Conservation (phyloP, 2,329 filamentous ascomycete genomes). For the Chlorencoelia australis region DNA sequence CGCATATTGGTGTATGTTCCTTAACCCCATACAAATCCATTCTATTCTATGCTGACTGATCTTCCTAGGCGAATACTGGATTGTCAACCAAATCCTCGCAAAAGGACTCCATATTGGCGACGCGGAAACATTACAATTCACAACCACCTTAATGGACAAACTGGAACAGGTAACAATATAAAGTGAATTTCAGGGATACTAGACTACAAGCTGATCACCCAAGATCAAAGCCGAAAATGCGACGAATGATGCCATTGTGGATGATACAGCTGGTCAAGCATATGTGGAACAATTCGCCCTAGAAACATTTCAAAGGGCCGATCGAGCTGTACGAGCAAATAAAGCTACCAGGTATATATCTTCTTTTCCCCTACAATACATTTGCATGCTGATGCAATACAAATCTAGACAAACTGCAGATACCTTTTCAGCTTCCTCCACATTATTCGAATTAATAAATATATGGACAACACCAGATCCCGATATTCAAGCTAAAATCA, state of each 20-base stretch:
- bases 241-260: conserved; percentile 71
- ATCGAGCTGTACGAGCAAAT: conserved; percentile 71
- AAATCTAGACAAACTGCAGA: conserved; percentile 69
- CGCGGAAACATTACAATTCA: conserved; percentile 71
- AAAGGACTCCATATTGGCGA: conserved; percentile 70
- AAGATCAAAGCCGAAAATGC: conserved; percentile 64
- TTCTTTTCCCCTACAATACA: neutral
- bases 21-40: neutral
- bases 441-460: conserved; percentile 79
- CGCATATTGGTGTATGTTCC: conserved; percentile 87
- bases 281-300: conserved; percentile 92
- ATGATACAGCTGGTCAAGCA: conserved; percentile 78
- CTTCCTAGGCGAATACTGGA: conserved; percentile 71
- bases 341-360: conserved; percentile 71
- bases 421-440: conserved; percentile 85
- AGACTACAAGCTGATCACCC: conserved; percentile 2
- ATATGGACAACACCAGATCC: conserved; percentile 71
- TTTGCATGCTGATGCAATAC: too few relatives aligned
- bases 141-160: conserved; percentile 78
- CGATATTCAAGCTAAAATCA: conserved; percentile 78
- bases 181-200: neutral
- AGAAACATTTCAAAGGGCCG: conserved; percentile 76
- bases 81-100: conserved; percentile 81
- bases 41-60: conserved; percentile 11
- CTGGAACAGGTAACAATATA: conserved; percentile 56